Evolutionary conservation across 192 early-diverging fungal species (phyloP), one percentile per base, ranked within the genome.

Genomic region (Coemansia sp.): DNA sequence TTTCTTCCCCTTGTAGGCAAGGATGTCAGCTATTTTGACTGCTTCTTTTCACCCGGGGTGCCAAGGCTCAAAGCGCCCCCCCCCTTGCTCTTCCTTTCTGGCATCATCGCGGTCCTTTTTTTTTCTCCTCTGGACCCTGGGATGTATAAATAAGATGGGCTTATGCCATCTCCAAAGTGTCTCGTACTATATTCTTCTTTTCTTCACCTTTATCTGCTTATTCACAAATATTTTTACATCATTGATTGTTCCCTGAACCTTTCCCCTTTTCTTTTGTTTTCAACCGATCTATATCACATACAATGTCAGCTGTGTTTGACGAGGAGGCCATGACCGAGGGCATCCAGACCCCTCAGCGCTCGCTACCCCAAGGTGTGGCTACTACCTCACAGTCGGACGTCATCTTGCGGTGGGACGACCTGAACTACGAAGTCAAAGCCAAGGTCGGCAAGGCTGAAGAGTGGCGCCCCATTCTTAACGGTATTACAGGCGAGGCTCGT

Each of bases 401-500:
- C 16, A 72, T 80, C 12, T 73, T 85, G 43, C 66, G 43, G 49
- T 85, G 83, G 83, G 66, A 77, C 36, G 55, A 80, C 49, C 47
- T 85, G 8, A 68, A 65, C 42, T 85, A 85, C 67, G 68, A 76
- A 43, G 83, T 85, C 42, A 72, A 77, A 63, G 20, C 83, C 67
- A 75, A 73, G 55, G 51, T 57, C 61, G 55, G 72, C 63, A 70
- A 78, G 34, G 33, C 61, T 5, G 31, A 62, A 16, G 42, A 60
- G 7, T 70, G 68, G 55, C 77, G 77, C 49, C 64, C 73, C n/a
- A 79, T 97, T 52, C 82, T 97, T 18, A 71, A 89, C 43, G 79
- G 82, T 7, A 88, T 96, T 31, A 88, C 86, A 2, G 96, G 95
- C n/a, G 83, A 87, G 38, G 88, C 92, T 24, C 78, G 86, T 31